Evolutionary conservation across 1,284 basidiomycete species (phyloP).

Genomic region (Apiotrichum sp.): DNA sequence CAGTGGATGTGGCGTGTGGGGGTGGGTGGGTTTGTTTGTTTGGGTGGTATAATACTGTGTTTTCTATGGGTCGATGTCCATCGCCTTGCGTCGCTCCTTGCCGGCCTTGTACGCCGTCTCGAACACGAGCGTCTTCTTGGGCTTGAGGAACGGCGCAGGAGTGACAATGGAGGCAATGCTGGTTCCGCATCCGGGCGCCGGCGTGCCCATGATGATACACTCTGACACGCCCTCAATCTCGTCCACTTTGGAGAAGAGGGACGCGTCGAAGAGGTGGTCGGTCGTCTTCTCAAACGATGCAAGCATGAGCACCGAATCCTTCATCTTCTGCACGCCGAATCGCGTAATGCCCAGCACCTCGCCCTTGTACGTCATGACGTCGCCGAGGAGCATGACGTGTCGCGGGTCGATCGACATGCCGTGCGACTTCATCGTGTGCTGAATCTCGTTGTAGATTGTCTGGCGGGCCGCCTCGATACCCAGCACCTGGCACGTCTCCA

Average conservation of each 20-base stretch:
- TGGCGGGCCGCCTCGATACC: slow-evolving; percentile 94
- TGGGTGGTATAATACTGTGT: neutral
- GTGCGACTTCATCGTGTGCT: slow-evolving; percentile 94
- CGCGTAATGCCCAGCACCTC: slow-evolving; percentile 98
- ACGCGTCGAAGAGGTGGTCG: slow-evolving; percentile 97
- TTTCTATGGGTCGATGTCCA: slow-evolving; percentile 12
- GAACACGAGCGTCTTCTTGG: slow-evolving; percentile 56
- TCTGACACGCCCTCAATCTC: slow-evolving; percentile 94
- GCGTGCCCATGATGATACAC: slow-evolving; percentile 99
- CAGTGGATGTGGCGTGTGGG: neutral
- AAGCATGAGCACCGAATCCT: slow-evolving; percentile 98
- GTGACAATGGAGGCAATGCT: slow-evolving; percentile 66
- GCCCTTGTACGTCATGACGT: slow-evolving; percentile 99
- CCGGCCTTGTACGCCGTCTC: slow-evolving; percentile 50
- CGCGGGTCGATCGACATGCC: slow-evolving; percentile 99
- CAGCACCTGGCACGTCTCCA: slow-evolving; percentile 88
- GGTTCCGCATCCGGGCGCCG: slow-evolving; percentile 91
- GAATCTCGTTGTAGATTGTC: slow-evolving; percentile 96
- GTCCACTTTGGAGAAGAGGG: slow-evolving; percentile 92
- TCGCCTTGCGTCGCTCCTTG: slow-evolving; percentile 13
- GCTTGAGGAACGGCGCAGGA: slow-evolving; percentile 53
- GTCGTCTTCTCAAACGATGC: slow-evolving; percentile 99
- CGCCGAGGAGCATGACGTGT: slow-evolving; percentile 96
- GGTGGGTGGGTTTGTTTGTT: neutral
- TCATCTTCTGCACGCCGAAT: slow-evolving; percentile 99